Evolutionary conservation across 192 early-diverging fungal species (phyloP).

Genomic region (Umbelopsis sp.): DNA sequence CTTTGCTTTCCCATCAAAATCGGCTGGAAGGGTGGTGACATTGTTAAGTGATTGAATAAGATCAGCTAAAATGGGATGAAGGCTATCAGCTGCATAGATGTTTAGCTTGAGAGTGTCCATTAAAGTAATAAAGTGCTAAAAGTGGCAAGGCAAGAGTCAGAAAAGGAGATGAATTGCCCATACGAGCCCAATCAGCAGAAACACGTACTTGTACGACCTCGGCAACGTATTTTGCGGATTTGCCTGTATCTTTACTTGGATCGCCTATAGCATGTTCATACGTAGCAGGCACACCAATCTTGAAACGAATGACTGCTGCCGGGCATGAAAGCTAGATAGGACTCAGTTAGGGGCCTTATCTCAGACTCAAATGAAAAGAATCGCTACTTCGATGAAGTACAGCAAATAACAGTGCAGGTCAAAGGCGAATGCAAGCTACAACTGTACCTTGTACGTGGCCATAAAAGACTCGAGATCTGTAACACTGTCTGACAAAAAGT

Average conservation of each 20-base stretch:
- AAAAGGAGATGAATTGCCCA: not conserved
- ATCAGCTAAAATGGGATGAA: constrained; percentile 87
- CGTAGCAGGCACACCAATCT: constrained; percentile 96
- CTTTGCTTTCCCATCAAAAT: constrained; percentile 83
- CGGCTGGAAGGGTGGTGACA: constrained; percentile 69
- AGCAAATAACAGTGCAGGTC: too few relatives aligned
- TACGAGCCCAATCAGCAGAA: not conserved
- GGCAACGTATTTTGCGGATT: constrained; percentile 79
- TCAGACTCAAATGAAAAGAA: not conserved
- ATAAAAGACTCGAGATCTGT: constrained; percentile 77
- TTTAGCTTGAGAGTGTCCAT: constrained; percentile 89
- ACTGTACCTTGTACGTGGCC: constrained; percentile 71
- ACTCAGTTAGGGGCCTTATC: not conserved
- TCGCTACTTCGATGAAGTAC: not conserved
- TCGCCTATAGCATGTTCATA: constrained; percentile 82
- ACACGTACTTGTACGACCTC: constrained; percentile 65
- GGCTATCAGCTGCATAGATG: constrained; percentile 83
- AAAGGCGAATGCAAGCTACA: not conserved
- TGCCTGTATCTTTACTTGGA: constrained; percentile 46
- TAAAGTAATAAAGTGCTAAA: constrained; percentile 86
- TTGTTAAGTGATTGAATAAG: constrained; percentile 89
- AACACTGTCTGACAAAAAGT: constrained; percentile 60
- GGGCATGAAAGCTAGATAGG: constrained; percentile 73
- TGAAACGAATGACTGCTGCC: constrained; percentile 82
- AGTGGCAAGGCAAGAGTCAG: not conserved